phyloP scores from a whole-genome alignment of 805 yeast species.

The Priceomyces haplophilus region DNA sequence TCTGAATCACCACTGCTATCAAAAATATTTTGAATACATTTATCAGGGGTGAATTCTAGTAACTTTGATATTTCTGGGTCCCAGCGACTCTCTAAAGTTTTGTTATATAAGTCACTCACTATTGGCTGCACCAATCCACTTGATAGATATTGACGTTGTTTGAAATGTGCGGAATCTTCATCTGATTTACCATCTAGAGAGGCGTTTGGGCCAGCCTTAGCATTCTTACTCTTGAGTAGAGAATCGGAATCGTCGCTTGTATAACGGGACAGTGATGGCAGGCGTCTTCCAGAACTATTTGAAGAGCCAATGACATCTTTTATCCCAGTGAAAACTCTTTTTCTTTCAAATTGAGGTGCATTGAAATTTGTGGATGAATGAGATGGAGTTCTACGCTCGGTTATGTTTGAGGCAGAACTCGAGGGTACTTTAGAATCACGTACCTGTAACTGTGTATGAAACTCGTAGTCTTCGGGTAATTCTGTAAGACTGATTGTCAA shows the following conservation, averaged over 20 bases:
- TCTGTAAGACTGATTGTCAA: conserved; percentile 53
- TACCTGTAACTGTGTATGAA: conserved; percentile 41
- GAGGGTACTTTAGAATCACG: conserved; percentile 17
- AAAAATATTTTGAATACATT: conserved; percentile 72
- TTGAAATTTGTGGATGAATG: conserved; percentile 17
- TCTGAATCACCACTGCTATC: conserved; percentile 45
- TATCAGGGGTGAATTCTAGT: conserved; percentile 60
- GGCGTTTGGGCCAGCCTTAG: background rate
- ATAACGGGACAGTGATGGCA: background rate
- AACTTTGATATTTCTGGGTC: conserved; percentile 46
- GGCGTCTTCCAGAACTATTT: background rate
- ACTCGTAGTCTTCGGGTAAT: conserved; percentile 35
- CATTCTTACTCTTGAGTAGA: background rate
- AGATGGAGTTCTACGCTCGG: background rate
- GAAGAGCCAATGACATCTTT: conserved; percentile 32
- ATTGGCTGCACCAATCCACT: conserved; percentile 42
- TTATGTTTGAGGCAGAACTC: conserved; percentile 2
- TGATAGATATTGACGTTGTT: background rate
- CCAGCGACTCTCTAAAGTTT: conserved; percentile 60
- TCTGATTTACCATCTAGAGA: background rate
- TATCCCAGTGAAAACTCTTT: conserved; percentile 49
- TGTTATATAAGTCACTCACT: conserved; percentile 48
- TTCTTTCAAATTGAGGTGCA: conserved; percentile 40
- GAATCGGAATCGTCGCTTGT: conserved; percentile 9
- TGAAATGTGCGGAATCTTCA: background rate